Base-by-base conservation (phyloP, 495 filamentous ascomycete species). In the Xylaria curta region DNA sequence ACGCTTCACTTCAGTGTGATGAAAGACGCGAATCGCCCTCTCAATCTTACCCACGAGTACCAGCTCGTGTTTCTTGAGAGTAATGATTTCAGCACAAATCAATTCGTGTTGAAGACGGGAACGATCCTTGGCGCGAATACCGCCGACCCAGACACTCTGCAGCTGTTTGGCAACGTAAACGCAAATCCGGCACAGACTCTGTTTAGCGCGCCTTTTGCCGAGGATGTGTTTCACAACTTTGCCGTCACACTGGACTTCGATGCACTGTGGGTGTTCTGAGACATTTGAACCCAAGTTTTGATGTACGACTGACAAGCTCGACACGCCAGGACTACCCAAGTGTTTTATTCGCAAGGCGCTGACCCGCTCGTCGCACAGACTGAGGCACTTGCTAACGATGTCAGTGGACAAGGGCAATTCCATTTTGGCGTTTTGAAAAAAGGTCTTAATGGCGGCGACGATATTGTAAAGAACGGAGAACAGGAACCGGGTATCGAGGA, bases 21-120 rank as follows among this genome's bases (percentile, higher is more conserved):
- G 58, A 82, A 83, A 67, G 85, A 86, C 72, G 66, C 49, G 53
- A 62, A 74, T 44, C 80, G 81, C 0, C 80, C 83, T 9, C 73
- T 87, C 36, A 87, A 87, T 72, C 73, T 80, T 83, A 87, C 73
- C 78, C 85, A 87, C 71, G 81, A 86, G 72, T 87, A 87, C 73
- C 82, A 86, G 79, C 76, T 87, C 6, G 79, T 77, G 2, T 87
- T 87, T 66, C 78, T 87, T 4, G 85, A 87, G 70, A 80, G 76
- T 68, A 75, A 77, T 40, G 84, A 83, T 73, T 87, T 83, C 69
- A 81, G 77, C 75, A 83, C 82, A 9, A 86, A 87, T 66, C 81
- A 86, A 69, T 78, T 85, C 74, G 84, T 82, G 8, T 72, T 87
- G 24, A 87, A 85, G 80, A 85, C 83, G 4, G 85, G 85, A 40